Base-by-base conservation (phyloP, 805 yeast species). In the Candida qinlingensis region DNA sequence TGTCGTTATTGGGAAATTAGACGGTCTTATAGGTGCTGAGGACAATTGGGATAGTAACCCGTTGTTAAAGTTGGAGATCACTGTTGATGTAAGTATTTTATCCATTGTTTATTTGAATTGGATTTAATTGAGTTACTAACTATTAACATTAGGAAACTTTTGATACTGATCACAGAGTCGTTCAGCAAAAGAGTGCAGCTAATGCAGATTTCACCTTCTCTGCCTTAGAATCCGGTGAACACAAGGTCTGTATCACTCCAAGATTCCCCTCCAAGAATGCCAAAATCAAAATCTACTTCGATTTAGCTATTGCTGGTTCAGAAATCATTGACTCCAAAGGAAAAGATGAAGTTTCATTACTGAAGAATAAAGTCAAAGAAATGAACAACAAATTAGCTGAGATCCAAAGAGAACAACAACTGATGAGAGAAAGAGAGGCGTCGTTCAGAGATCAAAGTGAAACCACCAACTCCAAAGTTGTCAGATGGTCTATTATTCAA, bases 201-300 rank as follows among this genome's bases (percentile, higher is more conserved):
- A 67, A 65, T 37, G 87, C 89, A 12, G 83, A 83, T 52, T 86
- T 88, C 66, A 76, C 90, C 31, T 90, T 87, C 72, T 84, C 91
- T 10, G 86, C 97, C 1, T 69, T 81, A 41, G 96, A 86, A 46
- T 72, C 84, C 9, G 97, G 97, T 37, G 95, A 87, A 64, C 97
- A 90, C 72, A 75, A 76, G 59, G 75, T 91, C 58, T 90, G 97
- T 69, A 70, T 90, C 65, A 81, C 81, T 38, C 81, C 81, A 44
- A 60, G 62, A 44, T 75, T 70, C 53, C 61, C 71, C 2, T 67
- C 66, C 40, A 69, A 70, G 41, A 64, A 70, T n/a, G 59, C 71
- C 52, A 69, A 68, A 50, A 83, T 88, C 57, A 79, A 94, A 64
- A 75, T 92, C 43, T 80, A 80, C 63, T 73, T 90, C 47, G 96